Evolutionary conservation across 2,329 filamentous ascomycete species (phyloP).

Genomic region (Botrytis sinoallii): DNA sequence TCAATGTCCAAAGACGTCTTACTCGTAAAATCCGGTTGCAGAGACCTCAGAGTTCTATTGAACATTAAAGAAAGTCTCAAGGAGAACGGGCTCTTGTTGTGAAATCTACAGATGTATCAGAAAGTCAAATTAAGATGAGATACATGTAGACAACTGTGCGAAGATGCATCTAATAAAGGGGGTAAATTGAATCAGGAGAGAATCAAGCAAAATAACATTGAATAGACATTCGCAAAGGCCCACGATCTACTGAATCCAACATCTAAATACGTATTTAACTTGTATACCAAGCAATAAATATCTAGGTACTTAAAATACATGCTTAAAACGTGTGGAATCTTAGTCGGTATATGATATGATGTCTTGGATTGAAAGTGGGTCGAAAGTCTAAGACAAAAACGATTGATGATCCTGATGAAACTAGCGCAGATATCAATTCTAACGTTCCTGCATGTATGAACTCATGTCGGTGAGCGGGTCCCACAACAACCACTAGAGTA

Average conservation of each 20-base stretch:
- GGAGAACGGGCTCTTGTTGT: background rate
- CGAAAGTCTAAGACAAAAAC: background rate
- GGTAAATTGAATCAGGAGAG: background rate
- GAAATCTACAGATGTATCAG: background rate
- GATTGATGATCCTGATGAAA: background rate
- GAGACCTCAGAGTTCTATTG: background rate
- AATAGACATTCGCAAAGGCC: background rate
- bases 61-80: background rate
- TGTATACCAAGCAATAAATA: background rate
- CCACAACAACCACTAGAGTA: background rate
- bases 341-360: background rate
- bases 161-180: background rate
- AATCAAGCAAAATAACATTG: background rate
- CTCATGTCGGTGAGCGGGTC: background rate
- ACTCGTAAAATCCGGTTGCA: background rate
- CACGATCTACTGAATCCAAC: background rate
- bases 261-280: background rate
- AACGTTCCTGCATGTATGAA: background rate
- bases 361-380: background rate
- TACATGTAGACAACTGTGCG: background rate
- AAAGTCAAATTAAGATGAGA: background rate
- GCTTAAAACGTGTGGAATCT: background rate
- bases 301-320: background rate
- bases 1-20: background rate
- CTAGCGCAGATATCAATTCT: background rate